phyloP scores from a whole-genome alignment of 1,284 basidiomycete genomes.

The Ceratobasidium sp. region DNA sequence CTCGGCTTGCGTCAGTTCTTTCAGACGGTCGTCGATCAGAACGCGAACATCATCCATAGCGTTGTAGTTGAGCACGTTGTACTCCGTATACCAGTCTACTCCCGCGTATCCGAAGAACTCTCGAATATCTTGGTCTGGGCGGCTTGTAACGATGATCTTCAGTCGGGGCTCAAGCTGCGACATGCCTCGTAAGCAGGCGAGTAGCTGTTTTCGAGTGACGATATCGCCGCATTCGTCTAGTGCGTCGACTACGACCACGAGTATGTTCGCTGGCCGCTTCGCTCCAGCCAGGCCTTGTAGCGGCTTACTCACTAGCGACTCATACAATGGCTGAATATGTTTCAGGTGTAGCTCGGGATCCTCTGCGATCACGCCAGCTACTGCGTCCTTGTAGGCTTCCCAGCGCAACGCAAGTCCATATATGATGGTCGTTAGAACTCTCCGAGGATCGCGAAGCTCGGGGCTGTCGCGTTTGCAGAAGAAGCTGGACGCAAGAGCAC shows the following conservation, averaged over 20 bases:
- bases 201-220: conserved; percentile 1
- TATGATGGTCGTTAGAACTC: conserved; percentile 27
- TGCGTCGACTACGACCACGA: conserved; percentile 21
- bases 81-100: not conserved
- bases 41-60: not conserved
- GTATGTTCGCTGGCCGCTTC: not conserved
- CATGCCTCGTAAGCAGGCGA: not conserved
- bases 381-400: not conserved
- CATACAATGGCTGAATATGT: not conserved
- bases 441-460: conserved; percentile 23
- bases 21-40: not conserved
- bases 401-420: not conserved
- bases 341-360: not conserved
- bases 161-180: not conserved
- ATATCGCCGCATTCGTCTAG: conserved; percentile 4
- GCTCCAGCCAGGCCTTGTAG: not conserved
- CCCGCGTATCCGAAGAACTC: not conserved
- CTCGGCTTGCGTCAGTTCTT: not conserved
- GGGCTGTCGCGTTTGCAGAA: conserved; percentile 55
- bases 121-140: conserved; percentile 14
- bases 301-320: not conserved
- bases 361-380: not conserved
- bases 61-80: not conserved
- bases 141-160: conserved; percentile 42
- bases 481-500: conserved; percentile 53